Evolutionary conservation across 768 basidiomycete genomes (phyloP), one percentile per base, ranked within the genome.

Genomic region (Piloderma croceum): DNA sequence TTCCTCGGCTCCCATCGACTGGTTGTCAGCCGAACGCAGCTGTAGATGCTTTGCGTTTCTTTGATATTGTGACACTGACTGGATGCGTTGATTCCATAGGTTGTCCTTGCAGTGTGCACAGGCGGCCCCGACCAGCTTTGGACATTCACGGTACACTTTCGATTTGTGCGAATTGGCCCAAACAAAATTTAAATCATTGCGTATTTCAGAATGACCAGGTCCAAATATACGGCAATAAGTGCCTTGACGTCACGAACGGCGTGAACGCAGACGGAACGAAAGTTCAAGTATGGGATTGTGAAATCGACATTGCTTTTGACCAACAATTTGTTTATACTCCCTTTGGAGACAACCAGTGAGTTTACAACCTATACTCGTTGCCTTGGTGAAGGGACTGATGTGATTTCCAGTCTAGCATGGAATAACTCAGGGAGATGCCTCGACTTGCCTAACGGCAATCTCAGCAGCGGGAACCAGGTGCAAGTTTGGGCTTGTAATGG

Each of bases 41-140:
- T n/a, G n/a, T n/a, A n/a, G n/a, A n/a, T n/a, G n/a, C n/a, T n/a
- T n/a, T n/a, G n/a, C n/a, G n/a, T n/a, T n/a, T n/a, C n/a, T n/a
- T n/a, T n/a, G n/a, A n/a, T n/a, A n/a, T n/a, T n/a, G n/a, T n/a
- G n/a, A n/a, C n/a, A n/a, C n/a, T n/a, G n/a, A n/a, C n/a, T n/a
- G n/a, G n/a, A n/a, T n/a, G n/a, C n/a, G n/a, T n/a, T n/a, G n/a
- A n/a, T n/a, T n/a, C n/a, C n/a, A n/a, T 31, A 53, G 17, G 71
- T 77, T 41, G 70, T 67, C 7, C 59, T 77, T 35, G 64, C 71
- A 48, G 44, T 62, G 5, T 79, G 76, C 53, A 68, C 63, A 9
- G 68, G 68, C 18, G 52, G 63, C 17, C 51, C 54, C n/a, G 50
- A 61, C 18, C 76, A 79, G 53, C 60, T 70, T 43, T 77, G 74